Evolutionary conservation across 805 yeast genomes (phyloP).

Genomic region (Candida schatavii): DNA sequence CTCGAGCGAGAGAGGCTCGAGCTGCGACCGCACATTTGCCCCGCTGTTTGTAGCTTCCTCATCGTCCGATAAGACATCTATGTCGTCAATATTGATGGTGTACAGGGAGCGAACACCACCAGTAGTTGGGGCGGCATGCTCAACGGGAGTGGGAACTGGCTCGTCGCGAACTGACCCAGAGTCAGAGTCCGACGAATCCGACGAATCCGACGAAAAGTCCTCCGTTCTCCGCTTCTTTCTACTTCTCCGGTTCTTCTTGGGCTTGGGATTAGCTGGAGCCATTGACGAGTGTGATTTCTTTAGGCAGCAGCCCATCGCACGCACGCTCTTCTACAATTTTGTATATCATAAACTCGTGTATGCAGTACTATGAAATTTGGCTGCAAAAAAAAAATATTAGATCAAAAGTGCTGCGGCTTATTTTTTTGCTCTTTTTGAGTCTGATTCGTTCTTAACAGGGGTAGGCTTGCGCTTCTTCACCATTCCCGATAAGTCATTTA

Average conservation of each 20-base stretch:
- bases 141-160: too few relatives aligned
- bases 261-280: not conserved
- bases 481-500: slow-evolving; percentile 62
- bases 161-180: slow-evolving; percentile 11
- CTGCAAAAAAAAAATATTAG: too few relatives aligned
- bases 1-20: slow-evolving; percentile 11
- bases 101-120: too few relatives aligned
- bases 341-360: too few relatives aligned
- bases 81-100: slow-evolving; percentile 25
- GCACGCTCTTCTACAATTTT: too few relatives aligned
- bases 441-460: slow-evolving; percentile 7
- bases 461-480: slow-evolving; percentile 53
- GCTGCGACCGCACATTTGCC: slow-evolving; percentile 16
- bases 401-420: not conserved
- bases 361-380: too few relatives aligned
- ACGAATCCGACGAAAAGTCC: slow-evolving; percentile 28
- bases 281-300: not conserved
- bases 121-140: too few relatives aligned
- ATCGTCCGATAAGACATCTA: slow-evolving; percentile 27
- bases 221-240: slow-evolving; percentile 83
- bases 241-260: slow-evolving; percentile 44
- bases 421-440: slow-evolving; percentile 11
- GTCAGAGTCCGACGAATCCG: slow-evolving; percentile 5
- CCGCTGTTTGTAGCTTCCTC: slow-evolving; percentile 11
- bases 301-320: too few relatives aligned